Evolutionary conservation across 2,329 filamentous ascomycete genomes (phyloP).

Genomic region (Hyphodiscus sp.): DNA sequence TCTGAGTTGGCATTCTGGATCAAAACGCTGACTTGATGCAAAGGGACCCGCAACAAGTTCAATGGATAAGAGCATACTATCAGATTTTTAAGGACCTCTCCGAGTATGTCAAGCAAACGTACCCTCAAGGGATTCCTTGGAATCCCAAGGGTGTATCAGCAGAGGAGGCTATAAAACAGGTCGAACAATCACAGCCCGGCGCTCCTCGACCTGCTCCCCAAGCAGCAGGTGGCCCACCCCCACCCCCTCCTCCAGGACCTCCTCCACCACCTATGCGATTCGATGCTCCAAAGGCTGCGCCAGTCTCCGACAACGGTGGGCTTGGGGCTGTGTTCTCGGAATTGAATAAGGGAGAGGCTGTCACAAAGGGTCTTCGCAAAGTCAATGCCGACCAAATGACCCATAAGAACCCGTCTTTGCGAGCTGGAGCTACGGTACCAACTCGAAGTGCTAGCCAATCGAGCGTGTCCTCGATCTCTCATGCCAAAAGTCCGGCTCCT

Average conservation of each 20-base stretch:
- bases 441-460: conserved; percentile 46
- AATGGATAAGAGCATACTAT: conserved; percentile 92
- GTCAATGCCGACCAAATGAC: conserved; percentile 96
- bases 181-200: conserved; percentile 45
- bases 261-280: conserved; percentile 48
- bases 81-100: conserved; percentile 78
- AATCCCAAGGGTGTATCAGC: conserved; percentile 72
- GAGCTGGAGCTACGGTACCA: conserved; percentile 65
- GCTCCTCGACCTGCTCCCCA: conserved; percentile 38
- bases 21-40: conserved; percentile 3
- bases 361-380: conserved; percentile 84
- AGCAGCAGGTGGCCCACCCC: conserved; percentile 35
- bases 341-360: conserved; percentile 80
- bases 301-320: conserved; percentile 47
- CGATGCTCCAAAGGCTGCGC: conserved; percentile 43
- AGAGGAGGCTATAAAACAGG: conserved; percentile 54
- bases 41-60: conserved; percentile 72
- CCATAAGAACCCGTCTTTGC: conserved; percentile 90
- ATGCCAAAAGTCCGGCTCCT: conserved; percentile 80
- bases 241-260: conserved; percentile 15
- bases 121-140: conserved; percentile 75
- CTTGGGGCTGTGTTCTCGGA: conserved; percentile 87
- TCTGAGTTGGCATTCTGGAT: neutral
- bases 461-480: conserved; percentile 42
- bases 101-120: conserved; percentile 80